Evolutionary conservation across 306 rosid genomes (phyloP).

Genomic region (Begonia loranthoides): DNA sequence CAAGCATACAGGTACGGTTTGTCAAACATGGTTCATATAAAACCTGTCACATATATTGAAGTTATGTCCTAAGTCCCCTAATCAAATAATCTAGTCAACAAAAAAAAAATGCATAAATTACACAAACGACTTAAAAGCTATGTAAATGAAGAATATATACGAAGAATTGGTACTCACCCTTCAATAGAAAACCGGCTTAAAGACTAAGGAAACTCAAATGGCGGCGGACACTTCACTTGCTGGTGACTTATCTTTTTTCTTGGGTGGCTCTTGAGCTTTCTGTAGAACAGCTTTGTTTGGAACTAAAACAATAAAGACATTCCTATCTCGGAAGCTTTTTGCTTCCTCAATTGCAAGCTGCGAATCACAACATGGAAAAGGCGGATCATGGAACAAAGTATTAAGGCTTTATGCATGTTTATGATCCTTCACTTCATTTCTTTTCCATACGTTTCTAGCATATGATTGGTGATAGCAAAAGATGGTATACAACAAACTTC

Average conservation of each 20-base stretch:
- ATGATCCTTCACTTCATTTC: no score
- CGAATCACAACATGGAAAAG: slow-evolving; percentile 15
- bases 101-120: slow-evolving; percentile 17
- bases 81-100: neutral
- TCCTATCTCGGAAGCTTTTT: slow-evolving; percentile 75
- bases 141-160: slow-evolving; percentile 20
- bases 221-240: slow-evolving; percentile 62
- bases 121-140: slow-evolving; percentile 13
- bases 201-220: slow-evolving; percentile 25
- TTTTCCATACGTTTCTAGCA: no score
- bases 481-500: no score
- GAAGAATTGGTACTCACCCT: slow-evolving; percentile 15
- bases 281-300: slow-evolving; percentile 67
- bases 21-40: neutral
- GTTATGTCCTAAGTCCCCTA: neutral
- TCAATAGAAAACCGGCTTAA: slow-evolving; percentile 7
- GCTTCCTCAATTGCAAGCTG: slow-evolving; percentile 90
- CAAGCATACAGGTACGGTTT: no score
- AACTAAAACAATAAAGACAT: slow-evolving; percentile 49
- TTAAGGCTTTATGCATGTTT: no score
- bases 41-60: neutral
- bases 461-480: no score
- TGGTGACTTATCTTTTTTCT: slow-evolving; percentile 41
- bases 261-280: slow-evolving; percentile 67
- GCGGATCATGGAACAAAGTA: neutral